phyloP scores from a whole-genome alignment of 2,329 filamentous ascomycete species.

The Hypoxylon rubiginosum region DNA sequence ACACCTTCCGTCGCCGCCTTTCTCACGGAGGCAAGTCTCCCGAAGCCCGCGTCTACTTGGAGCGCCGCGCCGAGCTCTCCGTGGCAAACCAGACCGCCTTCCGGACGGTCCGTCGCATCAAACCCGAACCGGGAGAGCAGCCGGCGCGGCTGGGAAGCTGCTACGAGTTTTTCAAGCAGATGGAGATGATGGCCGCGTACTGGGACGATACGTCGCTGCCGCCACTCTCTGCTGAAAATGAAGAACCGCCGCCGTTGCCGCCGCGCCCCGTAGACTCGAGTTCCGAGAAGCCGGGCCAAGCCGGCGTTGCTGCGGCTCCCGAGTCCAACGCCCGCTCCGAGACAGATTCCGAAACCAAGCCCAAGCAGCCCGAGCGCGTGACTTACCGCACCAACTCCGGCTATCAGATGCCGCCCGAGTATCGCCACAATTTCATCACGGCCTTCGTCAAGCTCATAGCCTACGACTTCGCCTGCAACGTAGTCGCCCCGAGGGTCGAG shows the following conservation, averaged over 20 bases:
- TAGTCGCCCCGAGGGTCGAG: constrained; percentile 68
- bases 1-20: constrained; percentile 62
- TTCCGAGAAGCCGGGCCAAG: constrained; percentile 39
- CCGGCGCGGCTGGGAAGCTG: constrained; percentile 71
- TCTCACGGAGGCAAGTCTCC: constrained; percentile 68
- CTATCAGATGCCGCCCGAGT: constrained; percentile 69
- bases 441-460: constrained; percentile 74
- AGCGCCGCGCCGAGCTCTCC: constrained; percentile 70
- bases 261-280: constrained; percentile 34
- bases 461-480: constrained; percentile 76
- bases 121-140: constrained; percentile 65
- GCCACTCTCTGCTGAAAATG: constrained; percentile 32
- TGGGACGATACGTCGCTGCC: constrained; percentile 71
- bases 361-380: constrained; percentile 39
- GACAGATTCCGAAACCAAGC: constrained; percentile 30
- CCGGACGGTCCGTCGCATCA: constrained; percentile 71
- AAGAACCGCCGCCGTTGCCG: constrained; percentile 20
- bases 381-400: constrained; percentile 64
- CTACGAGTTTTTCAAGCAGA: constrained; percentile 75
- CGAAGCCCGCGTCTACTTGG: constrained; percentile 69
- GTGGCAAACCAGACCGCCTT: constrained; percentile 71
- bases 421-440: constrained; percentile 68
- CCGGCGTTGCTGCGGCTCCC: constrained; percentile 30
- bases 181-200: constrained; percentile 70
- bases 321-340: constrained; percentile 39